phyloP scores from a whole-genome alignment of 176 grass and related monocot genomes.

The Poa annua region DNA sequence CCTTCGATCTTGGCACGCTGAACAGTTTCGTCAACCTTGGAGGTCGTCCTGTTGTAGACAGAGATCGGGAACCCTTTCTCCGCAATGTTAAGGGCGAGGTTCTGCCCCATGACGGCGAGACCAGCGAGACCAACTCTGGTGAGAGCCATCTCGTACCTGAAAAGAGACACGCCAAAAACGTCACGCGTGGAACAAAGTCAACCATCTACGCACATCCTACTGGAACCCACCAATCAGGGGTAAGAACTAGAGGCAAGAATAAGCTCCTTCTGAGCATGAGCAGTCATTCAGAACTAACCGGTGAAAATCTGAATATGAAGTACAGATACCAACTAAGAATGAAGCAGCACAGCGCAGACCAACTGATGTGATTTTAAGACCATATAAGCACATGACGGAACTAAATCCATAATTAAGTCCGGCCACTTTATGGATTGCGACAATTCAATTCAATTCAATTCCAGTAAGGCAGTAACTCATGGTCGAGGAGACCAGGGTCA shows the following conservation, averaged over 20 bases:
- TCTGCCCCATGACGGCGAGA: slow-evolving; percentile 83
- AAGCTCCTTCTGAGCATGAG: neutral
- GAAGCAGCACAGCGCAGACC: no score
- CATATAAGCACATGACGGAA: neutral
- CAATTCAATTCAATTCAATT: neutral
- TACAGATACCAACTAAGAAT: neutral
- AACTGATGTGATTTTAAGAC: neutral
- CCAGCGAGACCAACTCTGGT: slow-evolving; percentile 73
- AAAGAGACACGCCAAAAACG: neutral
- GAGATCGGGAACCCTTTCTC: slow-evolving; percentile 92
- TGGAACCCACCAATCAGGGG: no score
- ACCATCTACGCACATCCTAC: neutral
- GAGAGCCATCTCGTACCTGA: slow-evolving; percentile 15
- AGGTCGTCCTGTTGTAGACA: slow-evolving; percentile 82
- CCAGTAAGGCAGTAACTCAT: neutral
- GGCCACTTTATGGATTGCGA: neutral
- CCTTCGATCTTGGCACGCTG: slow-evolving; percentile 66
- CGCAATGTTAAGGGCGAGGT: slow-evolving; percentile 79
- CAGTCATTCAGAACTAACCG: neutral
- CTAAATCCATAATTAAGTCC: neutral
- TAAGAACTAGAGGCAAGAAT: neutral
- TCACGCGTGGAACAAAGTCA: neutral
- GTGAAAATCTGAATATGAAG: neutral
- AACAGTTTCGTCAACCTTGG: slow-evolving; percentile 82
- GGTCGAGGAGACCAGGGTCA: no score